Base-by-base conservation (phyloP, 2,329 filamentous ascomycete species). In the Monosporascus sp. region DNA sequence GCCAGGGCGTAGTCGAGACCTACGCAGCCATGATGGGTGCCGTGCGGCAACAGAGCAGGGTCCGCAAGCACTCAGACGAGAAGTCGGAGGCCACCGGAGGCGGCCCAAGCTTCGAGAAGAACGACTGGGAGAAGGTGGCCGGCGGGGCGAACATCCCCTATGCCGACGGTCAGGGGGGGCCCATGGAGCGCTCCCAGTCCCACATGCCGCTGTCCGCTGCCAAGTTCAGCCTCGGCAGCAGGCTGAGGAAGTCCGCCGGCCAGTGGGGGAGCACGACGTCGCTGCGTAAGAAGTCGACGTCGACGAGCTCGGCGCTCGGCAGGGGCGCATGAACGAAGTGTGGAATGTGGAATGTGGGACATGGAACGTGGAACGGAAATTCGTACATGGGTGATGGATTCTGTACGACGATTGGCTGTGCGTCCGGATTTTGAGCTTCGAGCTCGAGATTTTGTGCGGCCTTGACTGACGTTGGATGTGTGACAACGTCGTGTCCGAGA, bases 1-100 rank as follows among this genome's bases (percentile, higher is more conserved):
- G 72, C 53, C 75, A 72, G 47, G 82, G 81, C 1, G 74, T 82
- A 41, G 77, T 86, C 8, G 84, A 86, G 65, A 82, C 79, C 20
- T 85, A 83, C 79, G 77, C 78, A 0, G 81, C 80, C 3, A 73
- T 82, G 68, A 74, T 76, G 64, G 76, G 73, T 0, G 72, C 74
- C 14, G 51, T 66, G 48, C 59, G 71, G 22, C 72, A 35, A 14
- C 31, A 77, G 56, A 65, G 71, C 41, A 69, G 72, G 52, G 48
- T 60, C 6, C 65, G 65, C 37, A 67, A 63, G 18, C 51, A 56
- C 1, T 64, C 62, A 7, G 60, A 58, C 11, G 60, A 63, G 1
- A 50, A 49, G 11, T 35, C 31, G 31, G 31, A 35, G 4, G 31
- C 11, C 28, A 18, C 41, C 20, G 22, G 50, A 40, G 24, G 57